phyloP scores from a whole-genome alignment of 2,329 filamentous ascomycete species.

The Zymoseptoria crescenta region DNA sequence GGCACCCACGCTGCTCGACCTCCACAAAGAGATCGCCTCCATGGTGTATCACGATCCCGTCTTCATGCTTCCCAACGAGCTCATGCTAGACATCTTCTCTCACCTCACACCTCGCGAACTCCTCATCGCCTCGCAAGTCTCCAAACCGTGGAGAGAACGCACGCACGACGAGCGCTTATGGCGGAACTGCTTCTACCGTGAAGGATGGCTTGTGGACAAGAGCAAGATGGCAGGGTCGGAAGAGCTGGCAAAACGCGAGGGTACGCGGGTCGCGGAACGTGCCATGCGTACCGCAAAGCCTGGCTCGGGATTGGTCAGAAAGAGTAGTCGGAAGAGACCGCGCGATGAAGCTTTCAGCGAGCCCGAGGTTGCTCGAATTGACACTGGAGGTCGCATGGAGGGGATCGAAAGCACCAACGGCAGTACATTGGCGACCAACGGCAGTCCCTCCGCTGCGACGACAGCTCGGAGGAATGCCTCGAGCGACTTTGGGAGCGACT shows the following conservation, averaged over 20 bases:
- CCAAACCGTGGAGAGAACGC: slow-evolving; percentile 71
- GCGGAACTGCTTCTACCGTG: slow-evolving; percentile 71
- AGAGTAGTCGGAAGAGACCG: slow-evolving; percentile 24
- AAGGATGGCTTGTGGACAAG: slow-evolving; percentile 60
- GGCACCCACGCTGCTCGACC: slow-evolving; percentile 9
- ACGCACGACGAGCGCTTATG: slow-evolving; percentile 79
- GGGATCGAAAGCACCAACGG: slow-evolving; percentile 11
- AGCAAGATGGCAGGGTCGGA: slow-evolving; percentile 20
- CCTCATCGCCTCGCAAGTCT: slow-evolving; percentile 69
- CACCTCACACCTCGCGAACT: slow-evolving; percentile 77
- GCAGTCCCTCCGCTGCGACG: slow-evolving; percentile 1
- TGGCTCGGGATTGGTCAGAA: slow-evolving; percentile 35
- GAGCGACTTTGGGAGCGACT: slow-evolving; percentile 3
- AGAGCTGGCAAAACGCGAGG: slow-evolving; percentile 12
- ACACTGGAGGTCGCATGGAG: slow-evolving; percentile 12
- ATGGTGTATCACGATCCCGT: slow-evolving; percentile 78
- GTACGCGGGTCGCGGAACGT: slow-evolving; percentile 30
- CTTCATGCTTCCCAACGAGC: slow-evolving; percentile 74
- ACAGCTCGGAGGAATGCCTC: slow-evolving; percentile 1
- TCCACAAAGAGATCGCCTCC: slow-evolving; percentile 47
- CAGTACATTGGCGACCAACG: neutral
- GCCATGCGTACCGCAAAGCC: slow-evolving; percentile 55
- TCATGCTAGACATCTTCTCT: slow-evolving; percentile 81
- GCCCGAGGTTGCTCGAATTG: slow-evolving; percentile 14
- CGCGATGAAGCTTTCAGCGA: slow-evolving; percentile 29